A percentile compares a stretch with the other conserved stretches of the same genome.
Conservation (phyloP, 75 land plant genomes). For the Adiantum capillusveneris region DNA sequence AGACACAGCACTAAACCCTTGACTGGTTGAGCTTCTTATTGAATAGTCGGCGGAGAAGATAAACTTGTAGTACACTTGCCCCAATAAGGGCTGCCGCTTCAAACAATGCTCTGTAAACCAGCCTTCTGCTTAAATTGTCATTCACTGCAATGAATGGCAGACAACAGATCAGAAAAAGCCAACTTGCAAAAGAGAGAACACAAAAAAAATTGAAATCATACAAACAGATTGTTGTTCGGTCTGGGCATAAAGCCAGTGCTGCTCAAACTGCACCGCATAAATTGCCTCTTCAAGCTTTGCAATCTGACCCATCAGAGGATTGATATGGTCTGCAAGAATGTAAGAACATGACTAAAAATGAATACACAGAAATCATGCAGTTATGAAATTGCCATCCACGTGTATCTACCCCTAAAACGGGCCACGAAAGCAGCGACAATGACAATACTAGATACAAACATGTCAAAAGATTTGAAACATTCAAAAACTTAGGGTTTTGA, state of each 20-base stretch:
- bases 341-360: too few species aligned
- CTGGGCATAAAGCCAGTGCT: slow-evolving; percentile 84
- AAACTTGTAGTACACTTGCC: slow-evolving; percentile 70
- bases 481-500: too few species aligned
- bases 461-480: too few species aligned
- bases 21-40: slow-evolving; percentile 59
- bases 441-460: too few species aligned
- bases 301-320: slow-evolving; percentile 70
- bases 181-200: background rate
- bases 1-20: too few species aligned
- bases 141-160: slow-evolving; percentile 46
- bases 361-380: too few species aligned
- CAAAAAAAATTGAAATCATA: background rate
- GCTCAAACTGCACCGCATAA: slow-evolving; percentile 83
- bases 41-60: slow-evolving; percentile 66
- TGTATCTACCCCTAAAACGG: too few species aligned
- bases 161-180: background rate
- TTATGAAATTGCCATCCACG: too few species aligned
- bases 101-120: slow-evolving; percentile 67
- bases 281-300: slow-evolving; percentile 68
- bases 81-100: slow-evolving; percentile 67
- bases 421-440: too few species aligned
- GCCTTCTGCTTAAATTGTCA: slow-evolving; percentile 62
- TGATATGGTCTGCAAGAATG: slow-evolving; percentile 80
- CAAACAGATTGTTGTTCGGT: slow-evolving; percentile 55